Evolutionary conservation across 129 eudicot species (phyloP).

Genomic region (Escallonia rubra): DNA sequence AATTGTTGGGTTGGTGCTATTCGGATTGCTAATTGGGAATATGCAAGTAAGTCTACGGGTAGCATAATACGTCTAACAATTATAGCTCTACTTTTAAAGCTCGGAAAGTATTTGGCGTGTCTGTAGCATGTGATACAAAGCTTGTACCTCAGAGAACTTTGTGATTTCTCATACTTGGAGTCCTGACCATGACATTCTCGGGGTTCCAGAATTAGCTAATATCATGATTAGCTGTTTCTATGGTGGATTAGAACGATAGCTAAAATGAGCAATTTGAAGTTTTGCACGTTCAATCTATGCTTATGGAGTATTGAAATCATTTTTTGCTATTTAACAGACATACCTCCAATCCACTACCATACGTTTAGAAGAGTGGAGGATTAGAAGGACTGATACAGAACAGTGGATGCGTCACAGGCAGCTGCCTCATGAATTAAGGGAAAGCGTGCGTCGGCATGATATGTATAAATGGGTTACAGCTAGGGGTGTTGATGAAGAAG

Average conservation of each 20-base stretch:
- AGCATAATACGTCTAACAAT: not conserved
- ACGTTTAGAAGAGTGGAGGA: slow-evolving; percentile 69
- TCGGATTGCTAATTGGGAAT: slow-evolving; percentile 78
- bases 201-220: too few species aligned
- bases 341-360: slow-evolving; percentile 67
- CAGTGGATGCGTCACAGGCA: slow-evolving; percentile 81
- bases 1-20: slow-evolving; percentile 62
- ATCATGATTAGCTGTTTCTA: too few species aligned
- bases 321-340: slow-evolving; percentile 26
- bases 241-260: too few species aligned
- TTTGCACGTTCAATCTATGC: not conserved
- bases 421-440: slow-evolving; percentile 56
- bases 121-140: too few species aligned
- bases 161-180: too few species aligned
- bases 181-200: too few species aligned
- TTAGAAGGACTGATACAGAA: slow-evolving; percentile 65
- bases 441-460: slow-evolving; percentile 58
- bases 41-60: slow-evolving; percentile 58
- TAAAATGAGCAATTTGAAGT: not conserved
- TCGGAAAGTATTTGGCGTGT: too few species aligned
- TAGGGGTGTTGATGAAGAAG: slow-evolving; percentile 69
- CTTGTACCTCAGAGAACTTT: too few species aligned
- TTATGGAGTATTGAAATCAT: not conserved
- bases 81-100: too few species aligned
- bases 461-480: slow-evolving; percentile 62